A percentile compares a stretch with the other conserved stretches of the same genome.
These are phyloP conservation scores for Nitzschia sp. DNA, from an alignment of 108 stramenopile species.

Conservation along the genomic window DNA sequence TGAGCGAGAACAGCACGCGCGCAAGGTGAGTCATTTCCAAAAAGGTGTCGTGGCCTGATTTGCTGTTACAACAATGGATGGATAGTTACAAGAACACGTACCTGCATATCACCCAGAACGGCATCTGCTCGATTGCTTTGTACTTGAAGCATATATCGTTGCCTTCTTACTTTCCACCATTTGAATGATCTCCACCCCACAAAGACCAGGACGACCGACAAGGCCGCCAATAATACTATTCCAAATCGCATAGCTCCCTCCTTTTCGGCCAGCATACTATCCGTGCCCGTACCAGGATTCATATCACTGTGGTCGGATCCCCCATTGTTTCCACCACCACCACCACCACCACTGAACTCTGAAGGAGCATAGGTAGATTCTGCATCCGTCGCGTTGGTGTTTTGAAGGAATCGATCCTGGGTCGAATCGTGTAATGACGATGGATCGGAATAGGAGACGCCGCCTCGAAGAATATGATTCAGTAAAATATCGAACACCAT, in stretches of 20 bases:
- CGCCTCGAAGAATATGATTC: too few relatives aligned
- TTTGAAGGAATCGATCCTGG: not conserved
- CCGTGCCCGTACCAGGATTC: not conserved
- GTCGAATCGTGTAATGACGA: too few relatives aligned
- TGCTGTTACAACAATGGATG: not conserved
- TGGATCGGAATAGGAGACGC: too few relatives aligned
- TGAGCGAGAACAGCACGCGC: too few relatives aligned
- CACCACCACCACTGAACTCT: not conserved
- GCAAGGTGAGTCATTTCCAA: too few relatives aligned
- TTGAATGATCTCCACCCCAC: conserved; percentile 34
- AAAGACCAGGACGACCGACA: conserved; percentile 10
- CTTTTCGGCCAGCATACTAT: not conserved
- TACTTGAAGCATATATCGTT: conserved; percentile 32
- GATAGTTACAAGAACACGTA: not conserved
- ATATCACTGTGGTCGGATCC: not conserved
- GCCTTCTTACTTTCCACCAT: conserved; percentile 32
- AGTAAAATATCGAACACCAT: too few relatives aligned
- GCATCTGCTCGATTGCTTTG: conserved; percentile 38
- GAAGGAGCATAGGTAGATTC: not conserved
- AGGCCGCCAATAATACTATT: conserved; percentile 4
- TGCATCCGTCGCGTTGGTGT: too few relatives aligned
- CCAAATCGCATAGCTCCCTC: conserved; percentile 14
- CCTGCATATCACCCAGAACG: conserved; percentile 48
- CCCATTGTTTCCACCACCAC: not conserved
- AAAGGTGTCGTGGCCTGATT: too few relatives aligned